Evolutionary conservation across 805 yeast species (phyloP), one percentile per base, ranked within the genome.

Genomic region (Middelhovenomyces tepae): DNA sequence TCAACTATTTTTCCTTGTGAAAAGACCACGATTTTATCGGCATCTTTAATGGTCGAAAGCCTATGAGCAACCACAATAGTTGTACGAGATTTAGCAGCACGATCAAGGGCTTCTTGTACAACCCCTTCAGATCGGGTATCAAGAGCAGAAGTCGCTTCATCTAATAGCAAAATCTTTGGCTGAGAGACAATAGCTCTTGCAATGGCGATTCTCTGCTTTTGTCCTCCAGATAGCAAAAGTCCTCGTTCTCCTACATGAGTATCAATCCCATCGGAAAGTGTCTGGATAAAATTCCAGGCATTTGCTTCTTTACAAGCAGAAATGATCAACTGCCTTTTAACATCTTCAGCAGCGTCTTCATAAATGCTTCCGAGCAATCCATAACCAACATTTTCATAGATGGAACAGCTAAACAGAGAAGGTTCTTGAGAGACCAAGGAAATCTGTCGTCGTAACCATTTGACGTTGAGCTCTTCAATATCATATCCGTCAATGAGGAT

Each of bases 371-470:
- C 57, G 38, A 59, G 38, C 28, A 84, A 59, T 16, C 95, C 95
- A 57, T 80, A 83, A 37, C 84, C 65, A 25, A 85, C 73, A 47
- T 85, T 85, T 48, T 85, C 94, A 51, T 73, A 57, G 22, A 85
- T 79, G 0, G 89, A 67, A 39, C 84, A 91, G 50, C 84, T 82
- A 62, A 85, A 85, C 27, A 85, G 59, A 7, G 47, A 45, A 3
- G 54, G 54, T 34, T 76, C 81, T 50, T 76, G 83, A 40, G 70
- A 75, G 7, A 75, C 83, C 29, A 73, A 64, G 6, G 82, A 78
- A 10, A 71, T 57, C 38, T 69, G 67, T n/a, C 62, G 50, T 25
- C 83, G 53, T 52, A 69, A 67, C 45, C 64, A 59, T 27, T 69
- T 69, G 30, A 75, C 57, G 44, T 71, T 71, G 36, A 75, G 47